Evolutionary conservation across 2,329 filamentous ascomycete species (phyloP), one percentile per base, ranked within the genome.

Genomic region (Ophiostoma pallidulum): DNA sequence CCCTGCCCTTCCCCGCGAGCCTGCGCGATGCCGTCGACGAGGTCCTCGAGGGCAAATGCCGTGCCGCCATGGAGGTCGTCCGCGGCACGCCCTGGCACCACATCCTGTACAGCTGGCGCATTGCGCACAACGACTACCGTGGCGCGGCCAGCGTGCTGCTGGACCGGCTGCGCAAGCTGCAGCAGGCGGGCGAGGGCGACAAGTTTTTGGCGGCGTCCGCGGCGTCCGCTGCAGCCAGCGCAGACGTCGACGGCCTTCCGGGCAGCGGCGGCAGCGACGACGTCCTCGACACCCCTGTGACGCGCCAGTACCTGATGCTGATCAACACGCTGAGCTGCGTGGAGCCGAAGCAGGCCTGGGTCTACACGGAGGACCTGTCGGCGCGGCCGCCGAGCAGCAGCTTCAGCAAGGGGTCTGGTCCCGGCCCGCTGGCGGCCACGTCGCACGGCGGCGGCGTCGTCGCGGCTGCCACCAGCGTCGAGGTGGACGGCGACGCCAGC

Each of bases 271-370:
- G 53, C 2, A 68, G 68, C 4, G 73, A 74, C 16, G 78, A 82
- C 52, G 70, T 72, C 4, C 67, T 80, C 10, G 79, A 83, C 56
- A 83, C 79, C 0, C 72, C 74, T 1, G 73, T 86, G 28, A 80
- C 83, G 40, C 78, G 85, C 56, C 84, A 87, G 59, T 92, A 94
- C 58, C 70, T 97, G n/a, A 75, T 89, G 52, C 76, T 98, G 38
- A 94, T 98, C 68, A 98, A 98, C 62, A 83, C 88, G 1, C 72
- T 98, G 51, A 87, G 85, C 55, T 95, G 88, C 54, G 88, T 96
- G 35, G 80, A 86, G 41, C 72, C 81, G 49, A 80, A 86, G 53
- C 85, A 95, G 59, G 84, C 83, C 1, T 98, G 94, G 77, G 78
- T 94, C 62, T 80, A 77, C 41, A 64, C 70, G n/a, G 69, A 75